Evolutionary conservation across 2,329 filamentous ascomycete species (phyloP), one percentile per base, ranked within the genome.

Genomic region (Penicillium sclerotigenum): DNA sequence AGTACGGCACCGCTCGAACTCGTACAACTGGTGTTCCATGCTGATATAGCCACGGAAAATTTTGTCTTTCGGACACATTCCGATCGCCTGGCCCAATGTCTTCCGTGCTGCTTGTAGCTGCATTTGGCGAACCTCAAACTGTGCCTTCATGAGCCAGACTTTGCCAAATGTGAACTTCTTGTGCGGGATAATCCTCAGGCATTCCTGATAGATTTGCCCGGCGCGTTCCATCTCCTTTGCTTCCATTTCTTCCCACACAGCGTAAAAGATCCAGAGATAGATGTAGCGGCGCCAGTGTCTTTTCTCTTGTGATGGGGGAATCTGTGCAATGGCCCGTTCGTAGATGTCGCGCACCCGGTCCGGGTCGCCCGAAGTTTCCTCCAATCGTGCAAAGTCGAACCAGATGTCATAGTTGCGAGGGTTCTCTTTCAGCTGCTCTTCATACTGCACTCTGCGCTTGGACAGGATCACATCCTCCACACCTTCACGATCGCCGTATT

Each of bases 161-260:
- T 99, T 99, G 71, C 91, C 90, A 72, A 97, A 99, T 0, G 94
- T 97, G 75, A 97, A 99, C 68, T 90, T 90, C 72, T 95, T 95
- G 79, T 99, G 94, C 0, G 94, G 94, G 64, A 99, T 87, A 43
- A 97, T 78, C 59, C 88, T 87, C 45, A 97, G 76, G 66, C 91
- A 96, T 63, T 94, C 90, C 64, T 87, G 86, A 77, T 97, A 99
- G 59, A 99, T 91, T 71, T 97, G 90, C 18, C 89, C 84, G 20
- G 93, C 90, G 42, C 94, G 84, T 26, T 88, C 84, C 24, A 84
- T 69, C 67, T 97, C 91, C 64, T 88, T 87, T 34, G 87, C 88
- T 61, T 93, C 88, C 73, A 90, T 86, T 74, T 99, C 94, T 73
- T 97, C 94, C 85, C 89, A 97, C 18, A 97, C 79, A 10, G 94